Base-by-base conservation (phyloP, 2,329 filamentous ascomycete species). In the Fusarium algeriense region DNA sequence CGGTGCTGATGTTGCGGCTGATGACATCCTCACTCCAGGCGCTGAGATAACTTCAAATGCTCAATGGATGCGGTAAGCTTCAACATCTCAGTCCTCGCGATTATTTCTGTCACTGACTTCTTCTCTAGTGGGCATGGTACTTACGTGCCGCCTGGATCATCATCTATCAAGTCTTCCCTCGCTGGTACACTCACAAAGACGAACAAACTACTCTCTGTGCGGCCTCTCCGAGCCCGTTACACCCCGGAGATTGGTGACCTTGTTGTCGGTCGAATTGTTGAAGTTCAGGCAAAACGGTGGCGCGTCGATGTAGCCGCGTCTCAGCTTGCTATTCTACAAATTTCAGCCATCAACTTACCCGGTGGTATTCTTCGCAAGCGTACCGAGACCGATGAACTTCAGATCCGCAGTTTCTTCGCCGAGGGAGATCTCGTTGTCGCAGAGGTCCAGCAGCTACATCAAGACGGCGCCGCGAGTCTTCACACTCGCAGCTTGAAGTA, bases 371-470 rank as follows among this genome's bases (percentile, higher is more conserved):
- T 98, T 76, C 90, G 96, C 64, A 93, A 95, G 79, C 88, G 96
- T 72, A 99, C 96, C 32, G 95, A 95, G 77, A 97, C 96, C 19
- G 96, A 99, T 81, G 96, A 98, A 84, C 87, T 99, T 76, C 96
- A 98, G 82, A 98, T 99, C 81, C 90, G 96, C 54, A 93, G 91
- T n/a, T 99, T 98, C 82, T 98, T 99, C 83, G 91, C 92, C 59
- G 96, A 99, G 82, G 96, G 96, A 15, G 96, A 99, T 80, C 84
- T 99, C 56, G 85, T 99, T 19, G 93, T 98, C 20, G 96, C 96
- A 2, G 96, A 99, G 83, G 96, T 99, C 59, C 96, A 99, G 86
- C 89, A 90, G 74, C 85, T 99, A 59, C 93, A 94, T 80, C 88
- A 90, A 63, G 95, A 98, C 81, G 95, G 95, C 63, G 91, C 90